A percentile compares a stretch with the other conserved stretches of the same genome.
Conservation (phyloP, 2,329 filamentous ascomycete genomes). For the Colletotrichum orchidophilum region DNA sequence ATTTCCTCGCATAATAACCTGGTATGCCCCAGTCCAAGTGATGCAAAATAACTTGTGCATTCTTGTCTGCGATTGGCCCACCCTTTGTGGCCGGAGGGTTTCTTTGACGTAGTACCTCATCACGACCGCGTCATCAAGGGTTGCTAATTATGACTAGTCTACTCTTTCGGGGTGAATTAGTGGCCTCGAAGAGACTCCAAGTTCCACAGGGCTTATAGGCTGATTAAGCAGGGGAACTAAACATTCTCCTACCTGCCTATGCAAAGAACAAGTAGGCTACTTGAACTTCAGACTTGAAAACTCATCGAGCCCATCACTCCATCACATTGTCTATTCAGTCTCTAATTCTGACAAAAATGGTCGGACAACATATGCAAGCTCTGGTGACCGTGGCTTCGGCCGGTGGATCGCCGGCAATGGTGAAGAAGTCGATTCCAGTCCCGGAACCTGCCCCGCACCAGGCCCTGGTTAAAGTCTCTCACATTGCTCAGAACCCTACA, state of each 20-base stretch:
- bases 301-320: background rate
- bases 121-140: background rate
- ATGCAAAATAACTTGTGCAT: background rate
- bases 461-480: slow-evolving; percentile 37
- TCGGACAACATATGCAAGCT: slow-evolving; percentile 2
- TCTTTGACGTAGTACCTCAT: background rate
- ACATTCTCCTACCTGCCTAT: no score
- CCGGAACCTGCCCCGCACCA: slow-evolving; percentile 33
- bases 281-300: background rate
- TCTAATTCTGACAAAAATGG: background rate
- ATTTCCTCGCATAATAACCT: no score
- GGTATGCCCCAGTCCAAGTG: no score
- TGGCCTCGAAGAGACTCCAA: background rate
- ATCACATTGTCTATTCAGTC: background rate
- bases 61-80: background rate
- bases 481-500: slow-evolving; percentile 41
- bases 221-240: background rate
- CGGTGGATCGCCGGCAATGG: background rate
- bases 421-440: slow-evolving; percentile 11
- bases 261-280: no score
- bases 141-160: background rate
- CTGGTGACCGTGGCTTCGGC: slow-evolving; percentile 9
- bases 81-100: background rate
- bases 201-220: background rate
- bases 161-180: background rate